Evolutionary conservation across 768 basidiomycete genomes (phyloP).

Genomic region (Boletus subparvulus): DNA sequence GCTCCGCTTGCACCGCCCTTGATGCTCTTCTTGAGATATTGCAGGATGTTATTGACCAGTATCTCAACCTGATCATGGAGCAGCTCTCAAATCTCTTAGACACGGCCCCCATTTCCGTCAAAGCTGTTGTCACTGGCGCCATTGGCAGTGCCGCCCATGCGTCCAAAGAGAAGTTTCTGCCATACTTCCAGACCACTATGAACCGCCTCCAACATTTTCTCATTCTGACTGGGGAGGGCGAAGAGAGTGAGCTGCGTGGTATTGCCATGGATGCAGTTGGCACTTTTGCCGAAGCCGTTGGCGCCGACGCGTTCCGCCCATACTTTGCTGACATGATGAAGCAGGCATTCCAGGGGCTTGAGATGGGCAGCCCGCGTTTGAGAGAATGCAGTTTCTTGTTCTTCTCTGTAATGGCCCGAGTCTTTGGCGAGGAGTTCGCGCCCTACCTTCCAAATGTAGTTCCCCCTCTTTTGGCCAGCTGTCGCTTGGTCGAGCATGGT

Average conservation of each 20-base stretch:
- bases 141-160: conserved; percentile 98
- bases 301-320: conserved; percentile 89
- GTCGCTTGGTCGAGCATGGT: conserved; percentile 79
- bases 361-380: conserved; percentile 81
- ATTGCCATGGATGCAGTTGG: conserved; percentile 99
- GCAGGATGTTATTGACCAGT: conserved; percentile 85
- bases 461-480: conserved; percentile 78
- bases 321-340: conserved; percentile 98
- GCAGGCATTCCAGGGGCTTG: conserved; percentile 87
- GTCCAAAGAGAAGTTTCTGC: conserved; percentile 84
- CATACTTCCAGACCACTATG: conserved; percentile 95
- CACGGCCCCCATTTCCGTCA: conserved; percentile 81
- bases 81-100: conserved; percentile 85
- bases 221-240: conserved; percentile 78
- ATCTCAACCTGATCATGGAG: conserved; percentile 93
- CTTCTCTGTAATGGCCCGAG: conserved; percentile 97
- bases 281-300: conserved; percentile 96
- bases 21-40: conserved; percentile 95
- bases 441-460: conserved; percentile 83
- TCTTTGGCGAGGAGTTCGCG: conserved; percentile 93
- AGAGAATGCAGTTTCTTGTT: conserved; percentile 97
- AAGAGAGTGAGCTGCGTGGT: conserved; percentile 91
- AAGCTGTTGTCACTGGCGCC: conserved; percentile 94
- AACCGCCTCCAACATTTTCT: conserved; percentile 86
- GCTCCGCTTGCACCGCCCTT: conserved; percentile 93